phyloP scores from a whole-genome alignment of 2,329 filamentous ascomycete genomes.

The Shiraia sp. region DNA sequence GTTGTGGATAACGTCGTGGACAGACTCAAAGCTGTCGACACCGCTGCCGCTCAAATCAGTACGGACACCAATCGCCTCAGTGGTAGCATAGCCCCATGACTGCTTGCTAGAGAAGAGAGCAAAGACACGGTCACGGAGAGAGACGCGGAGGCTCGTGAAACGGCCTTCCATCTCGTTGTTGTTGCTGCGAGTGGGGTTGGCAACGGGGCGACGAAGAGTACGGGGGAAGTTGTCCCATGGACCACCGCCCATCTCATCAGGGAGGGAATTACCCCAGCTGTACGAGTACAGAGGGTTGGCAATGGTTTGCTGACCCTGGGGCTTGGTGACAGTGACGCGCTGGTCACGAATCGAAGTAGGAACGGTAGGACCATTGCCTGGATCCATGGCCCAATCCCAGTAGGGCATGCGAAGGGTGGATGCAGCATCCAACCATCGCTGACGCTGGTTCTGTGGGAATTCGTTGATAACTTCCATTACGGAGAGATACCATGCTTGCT shows the following conservation, averaged over 20 bases:
- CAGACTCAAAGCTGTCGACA: slow-evolving; percentile 43
- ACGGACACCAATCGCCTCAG: slow-evolving; percentile 36
- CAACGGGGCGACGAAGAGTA: slow-evolving; percentile 39
- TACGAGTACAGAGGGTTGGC: slow-evolving; percentile 54
- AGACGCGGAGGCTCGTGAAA: slow-evolving; percentile 32
- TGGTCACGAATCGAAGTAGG: slow-evolving; percentile 46
- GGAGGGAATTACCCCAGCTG: slow-evolving; percentile 55
- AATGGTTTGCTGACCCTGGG: slow-evolving; percentile 44
- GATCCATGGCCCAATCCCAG: slow-evolving; percentile 53
- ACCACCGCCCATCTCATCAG: slow-evolving; percentile 52
- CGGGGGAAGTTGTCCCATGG: slow-evolving; percentile 36
- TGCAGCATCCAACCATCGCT: slow-evolving; percentile 48
- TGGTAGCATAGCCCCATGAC: slow-evolving; percentile 34
- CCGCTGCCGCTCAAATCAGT: slow-evolving; percentile 31
- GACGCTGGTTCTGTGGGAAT: slow-evolving; percentile 46
- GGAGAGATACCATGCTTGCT: slow-evolving; percentile 50
- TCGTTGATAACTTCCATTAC: slow-evolving; percentile 47
- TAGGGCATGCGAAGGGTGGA: slow-evolving; percentile 50
- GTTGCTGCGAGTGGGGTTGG: slow-evolving; percentile 41
- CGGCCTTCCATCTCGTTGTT: slow-evolving; percentile 41
- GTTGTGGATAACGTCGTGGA: slow-evolving; percentile 42
- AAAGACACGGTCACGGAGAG: slow-evolving; percentile 43
- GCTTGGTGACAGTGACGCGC: slow-evolving; percentile 49
- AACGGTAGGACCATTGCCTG: slow-evolving; percentile 29
- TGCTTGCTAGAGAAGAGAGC: slow-evolving; percentile 40